These are phyloP conservation scores for Leucosporidium yakuticum DNA, from an alignment of 768 basidiomycete species.

Conservation along the genomic window DNA sequence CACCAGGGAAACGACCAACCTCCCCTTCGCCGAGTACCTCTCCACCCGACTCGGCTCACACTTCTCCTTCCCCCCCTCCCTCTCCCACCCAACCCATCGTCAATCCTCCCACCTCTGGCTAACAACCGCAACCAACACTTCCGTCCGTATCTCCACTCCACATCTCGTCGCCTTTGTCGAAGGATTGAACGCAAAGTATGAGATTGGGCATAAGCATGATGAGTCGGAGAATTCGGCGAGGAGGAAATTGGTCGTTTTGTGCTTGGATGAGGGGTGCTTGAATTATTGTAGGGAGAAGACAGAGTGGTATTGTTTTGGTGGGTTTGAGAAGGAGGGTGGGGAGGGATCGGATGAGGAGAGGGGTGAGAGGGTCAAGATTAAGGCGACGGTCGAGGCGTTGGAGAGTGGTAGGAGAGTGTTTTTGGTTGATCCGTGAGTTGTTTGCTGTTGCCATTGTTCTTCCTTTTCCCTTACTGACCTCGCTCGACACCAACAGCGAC, in stretches of 20 bases:
- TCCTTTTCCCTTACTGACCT: not conserved
- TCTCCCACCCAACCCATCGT: not conserved
- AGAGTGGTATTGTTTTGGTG: constrained; percentile 14
- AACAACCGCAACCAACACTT: constrained; percentile 8
- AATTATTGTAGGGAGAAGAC: not conserved
- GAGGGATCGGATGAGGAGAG: not conserved
- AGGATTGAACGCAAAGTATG: not conserved
- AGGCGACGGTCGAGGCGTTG: constrained; percentile 2
- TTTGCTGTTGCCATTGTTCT: no score
- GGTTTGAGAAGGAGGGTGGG: not conserved
- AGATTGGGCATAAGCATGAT: not conserved
- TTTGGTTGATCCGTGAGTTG: constrained; percentile 9
- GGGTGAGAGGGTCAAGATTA: constrained; percentile 11
- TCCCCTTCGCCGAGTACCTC: constrained; percentile 16
- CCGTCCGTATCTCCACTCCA: not conserved
- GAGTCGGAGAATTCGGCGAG: not conserved
- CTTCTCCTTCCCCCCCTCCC: constrained; percentile 10
- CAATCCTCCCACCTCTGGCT: constrained; percentile 12
- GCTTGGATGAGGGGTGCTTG: constrained; percentile 16
- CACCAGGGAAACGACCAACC: not conserved
- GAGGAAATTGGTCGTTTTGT: not conserved
- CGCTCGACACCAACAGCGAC: constrained; percentile 5
- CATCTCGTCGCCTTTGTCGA: constrained; percentile 10
- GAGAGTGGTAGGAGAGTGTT: constrained; percentile 14
- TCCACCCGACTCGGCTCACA: constrained; percentile 19